Percentiles rank a stretch among this genome's conserved stretches.
phyloP scores from a whole-genome alignment of 768 basidiomycete species.

The Infundibulicybe gibba region DNA sequence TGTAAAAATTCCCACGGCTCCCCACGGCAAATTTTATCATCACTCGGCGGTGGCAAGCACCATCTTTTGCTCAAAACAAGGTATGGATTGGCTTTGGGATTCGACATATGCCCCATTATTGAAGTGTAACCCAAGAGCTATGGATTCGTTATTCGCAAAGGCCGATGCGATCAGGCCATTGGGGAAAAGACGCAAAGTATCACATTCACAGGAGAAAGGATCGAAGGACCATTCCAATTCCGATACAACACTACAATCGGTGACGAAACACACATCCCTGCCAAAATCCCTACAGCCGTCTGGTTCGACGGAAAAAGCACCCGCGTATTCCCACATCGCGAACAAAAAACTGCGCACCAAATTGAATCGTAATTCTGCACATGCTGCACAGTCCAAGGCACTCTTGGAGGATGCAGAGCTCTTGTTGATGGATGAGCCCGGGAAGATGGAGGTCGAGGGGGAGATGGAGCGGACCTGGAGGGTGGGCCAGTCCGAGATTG shows the following conservation, averaged over 20 bases:
- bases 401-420: constrained; percentile 70
- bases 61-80: too few relatives aligned
- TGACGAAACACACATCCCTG: constrained; percentile 53
- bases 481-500: constrained; percentile 77
- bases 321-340: constrained; percentile 57
- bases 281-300: constrained; percentile 66
- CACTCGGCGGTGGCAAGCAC: too few relatives aligned
- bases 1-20: too few relatives aligned
- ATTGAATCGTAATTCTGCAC: constrained; percentile 57
- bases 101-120: too few relatives aligned
- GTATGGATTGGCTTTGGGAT: too few relatives aligned
- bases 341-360: constrained; percentile 76
- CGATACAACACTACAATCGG: constrained; percentile 56
- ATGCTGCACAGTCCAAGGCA: constrained; percentile 57
- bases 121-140: constrained; percentile 14
- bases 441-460: constrained; percentile 71
- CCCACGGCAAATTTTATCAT: too few relatives aligned
- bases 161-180: constrained; percentile 55
- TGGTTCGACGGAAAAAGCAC: constrained; percentile 41
- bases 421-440: constrained; percentile 65
- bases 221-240: constrained; percentile 22
- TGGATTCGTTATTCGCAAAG: constrained; percentile 75
- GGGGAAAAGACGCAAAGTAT: constrained; percentile 39
- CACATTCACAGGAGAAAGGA: constrained; percentile 15
- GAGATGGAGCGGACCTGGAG: constrained; percentile 91